phyloP scores from a whole-genome alignment of 2,329 filamentous ascomycete genomes.

The Stagonosporopsis tanaceti region DNA sequence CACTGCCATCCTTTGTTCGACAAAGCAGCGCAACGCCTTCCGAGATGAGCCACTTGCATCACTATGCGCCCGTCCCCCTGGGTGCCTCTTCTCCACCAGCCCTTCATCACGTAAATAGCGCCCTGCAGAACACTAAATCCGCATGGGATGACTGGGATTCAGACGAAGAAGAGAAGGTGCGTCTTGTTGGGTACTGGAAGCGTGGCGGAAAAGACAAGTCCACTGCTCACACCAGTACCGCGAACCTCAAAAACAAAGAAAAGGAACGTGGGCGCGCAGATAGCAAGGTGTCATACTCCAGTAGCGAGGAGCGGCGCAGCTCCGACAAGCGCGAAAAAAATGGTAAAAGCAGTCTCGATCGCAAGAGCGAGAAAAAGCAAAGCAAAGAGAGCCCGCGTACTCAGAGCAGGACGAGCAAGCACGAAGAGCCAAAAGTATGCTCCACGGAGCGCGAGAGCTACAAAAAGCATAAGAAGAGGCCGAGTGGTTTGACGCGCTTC shows the following conservation, averaged over 20 bases:
- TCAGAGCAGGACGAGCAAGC: slow-evolving; percentile 7
- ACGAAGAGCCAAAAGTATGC: slow-evolving; percentile 14
- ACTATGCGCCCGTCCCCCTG: slow-evolving; percentile 27
- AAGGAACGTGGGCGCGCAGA: slow-evolving; percentile 18
- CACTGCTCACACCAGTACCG: not conserved
- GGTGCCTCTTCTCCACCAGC: slow-evolving; percentile 28
- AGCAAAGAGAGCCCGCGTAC: slow-evolving; percentile 20
- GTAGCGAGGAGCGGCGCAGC: slow-evolving; percentile 10
- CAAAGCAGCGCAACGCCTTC: slow-evolving; percentile 40
- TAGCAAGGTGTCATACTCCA: slow-evolving; percentile 14
- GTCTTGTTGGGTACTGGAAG: slow-evolving; percentile 39
- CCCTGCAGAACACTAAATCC: slow-evolving; percentile 40
- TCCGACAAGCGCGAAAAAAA: slow-evolving; percentile 23
- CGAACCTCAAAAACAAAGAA: slow-evolving; percentile 11
- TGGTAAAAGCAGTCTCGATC: slow-evolving; percentile 18
- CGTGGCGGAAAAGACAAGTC: slow-evolving; percentile 18
- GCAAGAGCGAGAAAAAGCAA: slow-evolving; percentile 24
- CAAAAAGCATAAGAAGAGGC: slow-evolving; percentile 33
- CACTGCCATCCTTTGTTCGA: slow-evolving; percentile 27
- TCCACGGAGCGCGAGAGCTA: slow-evolving; percentile 18
- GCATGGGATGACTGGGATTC: slow-evolving; percentile 50
- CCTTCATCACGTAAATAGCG: slow-evolving; percentile 30
- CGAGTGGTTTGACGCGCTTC: slow-evolving; percentile 41
- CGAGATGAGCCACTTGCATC: slow-evolving; percentile 37
- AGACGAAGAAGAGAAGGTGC: slow-evolving; percentile 41